Evolutionary conservation across 2,329 filamentous ascomycete species (phyloP).

Genomic region (Calonectria ilicicola): DNA sequence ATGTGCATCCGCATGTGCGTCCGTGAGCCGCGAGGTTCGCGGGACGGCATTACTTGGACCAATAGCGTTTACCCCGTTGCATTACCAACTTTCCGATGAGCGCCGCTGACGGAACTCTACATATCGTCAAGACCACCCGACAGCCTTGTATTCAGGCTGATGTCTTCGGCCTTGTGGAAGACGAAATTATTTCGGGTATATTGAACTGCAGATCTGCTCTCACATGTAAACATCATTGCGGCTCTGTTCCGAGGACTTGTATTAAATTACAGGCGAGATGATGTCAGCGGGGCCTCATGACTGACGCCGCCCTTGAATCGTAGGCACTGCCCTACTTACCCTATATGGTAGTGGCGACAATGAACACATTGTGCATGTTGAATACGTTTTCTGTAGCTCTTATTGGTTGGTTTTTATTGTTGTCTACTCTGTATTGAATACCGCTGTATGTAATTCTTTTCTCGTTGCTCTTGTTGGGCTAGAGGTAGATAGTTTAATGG

Average conservation of each 20-base stretch:
- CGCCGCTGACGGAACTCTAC: background rate
- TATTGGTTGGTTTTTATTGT: no score
- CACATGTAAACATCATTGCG: background rate
- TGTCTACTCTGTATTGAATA: background rate
- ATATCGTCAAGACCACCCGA: background rate
- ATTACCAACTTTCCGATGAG: background rate
- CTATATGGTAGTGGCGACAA: background rate
- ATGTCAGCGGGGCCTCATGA: constrained; percentile 8
- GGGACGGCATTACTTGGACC: background rate
- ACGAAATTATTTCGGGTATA: background rate
- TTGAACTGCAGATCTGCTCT: background rate
- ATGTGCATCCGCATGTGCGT: background rate
- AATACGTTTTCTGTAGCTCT: no score
- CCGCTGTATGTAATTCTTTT: background rate
- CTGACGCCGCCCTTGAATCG: background rate
- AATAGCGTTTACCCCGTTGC: constrained; percentile 2
- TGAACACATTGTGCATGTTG: background rate
- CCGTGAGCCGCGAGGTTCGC: background rate
- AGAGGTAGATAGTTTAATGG: no score
- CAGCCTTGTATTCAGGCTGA: background rate
- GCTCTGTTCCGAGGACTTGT: background rate
- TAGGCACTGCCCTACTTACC: background rate
- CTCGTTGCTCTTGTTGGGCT: background rate
- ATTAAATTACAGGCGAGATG: background rate
- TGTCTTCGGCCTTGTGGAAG: background rate